These are phyloP conservation scores for Metschnikowia anglica DNA, from an alignment of 805 yeast species.

Conservation along the genomic window DNA sequence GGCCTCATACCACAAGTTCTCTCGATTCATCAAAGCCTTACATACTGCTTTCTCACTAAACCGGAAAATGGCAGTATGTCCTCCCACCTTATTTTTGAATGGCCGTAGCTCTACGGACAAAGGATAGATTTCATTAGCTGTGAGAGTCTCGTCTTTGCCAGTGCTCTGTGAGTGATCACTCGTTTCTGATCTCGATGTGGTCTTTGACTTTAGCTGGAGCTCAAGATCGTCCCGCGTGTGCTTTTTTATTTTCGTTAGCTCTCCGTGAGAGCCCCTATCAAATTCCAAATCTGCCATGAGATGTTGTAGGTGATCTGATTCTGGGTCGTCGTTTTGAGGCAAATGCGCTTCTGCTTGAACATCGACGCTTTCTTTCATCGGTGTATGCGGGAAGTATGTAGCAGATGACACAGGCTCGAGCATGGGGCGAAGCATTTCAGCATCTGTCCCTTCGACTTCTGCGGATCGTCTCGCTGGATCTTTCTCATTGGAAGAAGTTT, in stretches of 20 bases:
- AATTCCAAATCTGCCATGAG: slow-evolving; percentile 51
- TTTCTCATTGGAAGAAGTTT: slow-evolving; percentile 9
- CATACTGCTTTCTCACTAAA: slow-evolving; percentile 92
- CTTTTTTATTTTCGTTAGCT: slow-evolving; percentile 28
- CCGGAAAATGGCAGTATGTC: slow-evolving; percentile 94
- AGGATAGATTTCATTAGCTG: slow-evolving; percentile 40
- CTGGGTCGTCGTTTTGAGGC: slow-evolving; percentile 15
- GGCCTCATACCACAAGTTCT: slow-evolving; percentile 87
- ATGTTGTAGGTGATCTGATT: slow-evolving; percentile 37
- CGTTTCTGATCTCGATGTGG: neutral
- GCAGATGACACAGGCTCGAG: slow-evolving; percentile 68
- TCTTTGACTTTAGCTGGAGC: slow-evolving; percentile 2
- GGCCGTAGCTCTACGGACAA: slow-evolving; percentile 88
- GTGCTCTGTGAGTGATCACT: neutral
- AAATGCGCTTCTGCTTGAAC: slow-evolving; percentile 4
- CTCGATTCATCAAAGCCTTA: slow-evolving; percentile 87
- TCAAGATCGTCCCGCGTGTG: slow-evolving; percentile 15
- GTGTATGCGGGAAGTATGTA: slow-evolving; percentile 67
- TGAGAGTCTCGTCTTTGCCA: neutral
- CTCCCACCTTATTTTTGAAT: slow-evolving; percentile 93
- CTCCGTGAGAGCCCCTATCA: slow-evolving; percentile 36
- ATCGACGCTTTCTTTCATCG: slow-evolving; percentile 27
- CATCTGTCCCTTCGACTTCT: neutral
- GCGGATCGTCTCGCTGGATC: slow-evolving; percentile 2
- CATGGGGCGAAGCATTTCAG: slow-evolving; percentile 8